Evolutionary conservation across 1,284 basidiomycete genomes (phyloP), one percentile per base, ranked within the genome.

Genomic region (Meira miltonrushii): DNA sequence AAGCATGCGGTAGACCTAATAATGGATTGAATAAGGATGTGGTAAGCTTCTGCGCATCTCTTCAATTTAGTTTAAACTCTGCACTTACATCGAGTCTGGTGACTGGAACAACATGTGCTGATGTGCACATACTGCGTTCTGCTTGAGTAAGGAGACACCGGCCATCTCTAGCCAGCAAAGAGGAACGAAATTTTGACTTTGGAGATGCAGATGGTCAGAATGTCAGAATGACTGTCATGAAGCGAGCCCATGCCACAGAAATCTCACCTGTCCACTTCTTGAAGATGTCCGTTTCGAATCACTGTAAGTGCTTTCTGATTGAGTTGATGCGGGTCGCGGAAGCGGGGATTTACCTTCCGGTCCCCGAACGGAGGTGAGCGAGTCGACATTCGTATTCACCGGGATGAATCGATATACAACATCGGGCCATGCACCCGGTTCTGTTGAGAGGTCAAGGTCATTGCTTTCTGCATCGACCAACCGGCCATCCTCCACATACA

Each of bases 101-200:
- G 17, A 44, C 43, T 17, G 43, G 43, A 44, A 44, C 43, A 25
- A 44, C 43, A 44, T 44, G 43, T 44, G 43, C 43, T 17, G 43
- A 44, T 17, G 43, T 44, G 43, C 43, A 44, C 43, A 17, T 17
- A 25, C 43, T 44, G 43, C 43, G 43, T 44, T 44, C 43, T 17
- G 43, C 17, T 17, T 44, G 43, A 44, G 43, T 44, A 25, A 44
- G 43, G 43, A 44, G 17, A 44, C 43, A 44, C 17, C 43, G 43
- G 43, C 43, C 43, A 44, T 44, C 43, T 44, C 43, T 44, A 17
- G 43, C 43, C 23, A 44, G 23, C 17, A 44, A 25, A 44, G 43
- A 44, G 23, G 43, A 44, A 44, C 43, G 43, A 44, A 44, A 44
- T 44, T 44, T 44, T 17, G 43, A 44, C 43, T 44, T 33, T 33